Conservation (phyloP, 345 rosid species). For the Eucalyptus tenuipes region DNA sequence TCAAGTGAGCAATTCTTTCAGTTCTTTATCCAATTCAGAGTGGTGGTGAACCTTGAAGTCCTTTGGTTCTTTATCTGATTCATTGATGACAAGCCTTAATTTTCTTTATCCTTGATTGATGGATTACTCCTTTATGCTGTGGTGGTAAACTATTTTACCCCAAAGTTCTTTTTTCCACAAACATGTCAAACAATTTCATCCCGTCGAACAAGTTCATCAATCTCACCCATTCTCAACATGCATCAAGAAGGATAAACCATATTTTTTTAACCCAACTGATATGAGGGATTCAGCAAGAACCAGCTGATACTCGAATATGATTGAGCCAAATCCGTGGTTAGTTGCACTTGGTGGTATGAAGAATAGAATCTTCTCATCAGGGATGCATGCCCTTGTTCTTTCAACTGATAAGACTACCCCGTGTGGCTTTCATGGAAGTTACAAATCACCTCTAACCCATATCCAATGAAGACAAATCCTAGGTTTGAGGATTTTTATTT, state of each 20-base stretch:
- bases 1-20: not conserved
- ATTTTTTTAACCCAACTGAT: not conserved
- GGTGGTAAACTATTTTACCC: not conserved
- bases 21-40: not conserved
- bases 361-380: not conserved
- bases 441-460: not conserved
- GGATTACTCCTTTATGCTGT: not conserved
- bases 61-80: not conserved
- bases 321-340: not conserved
- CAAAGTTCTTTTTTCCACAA: not conserved
- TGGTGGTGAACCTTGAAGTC: not conserved
- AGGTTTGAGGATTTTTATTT: not conserved
- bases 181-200: not conserved
- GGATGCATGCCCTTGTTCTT: not conserved
- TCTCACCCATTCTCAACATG: not conserved
- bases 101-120: not conserved
- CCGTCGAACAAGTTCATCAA: not conserved
- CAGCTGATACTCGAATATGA: not conserved
- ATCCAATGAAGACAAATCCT: not conserved
- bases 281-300: not conserved
- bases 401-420: not conserved
- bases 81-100: not conserved
- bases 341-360: not conserved
- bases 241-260: not conserved
- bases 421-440: not conserved